Evolutionary conservation across 768 basidiomycete species (phyloP).

Genomic region (Hydnum rufescens): DNA sequence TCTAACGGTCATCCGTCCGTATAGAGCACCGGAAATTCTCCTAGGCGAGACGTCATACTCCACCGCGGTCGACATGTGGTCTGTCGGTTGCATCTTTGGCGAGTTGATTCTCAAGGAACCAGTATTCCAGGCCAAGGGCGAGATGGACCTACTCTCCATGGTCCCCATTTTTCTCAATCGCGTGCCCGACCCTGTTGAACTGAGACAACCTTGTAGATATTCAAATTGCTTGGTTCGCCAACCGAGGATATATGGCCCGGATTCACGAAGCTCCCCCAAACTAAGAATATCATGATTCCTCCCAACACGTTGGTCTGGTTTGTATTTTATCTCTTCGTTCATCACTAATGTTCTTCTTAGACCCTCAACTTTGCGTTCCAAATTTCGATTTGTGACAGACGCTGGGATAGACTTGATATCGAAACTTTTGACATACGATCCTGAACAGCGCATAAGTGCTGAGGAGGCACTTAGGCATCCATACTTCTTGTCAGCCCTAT

Average conservation of each 20-base stretch:
- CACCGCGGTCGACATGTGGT: constrained; percentile 96
- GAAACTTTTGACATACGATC: constrained; percentile 74
- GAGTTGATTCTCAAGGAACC: constrained; percentile 91
- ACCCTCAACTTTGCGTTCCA: constrained; percentile 48
- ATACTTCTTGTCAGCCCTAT: constrained; percentile 60
- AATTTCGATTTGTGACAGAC: constrained; percentile 66
- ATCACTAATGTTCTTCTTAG: neutral
- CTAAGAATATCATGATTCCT: constrained; percentile 59
- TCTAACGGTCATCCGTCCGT: constrained; percentile 1
- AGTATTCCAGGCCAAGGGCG: constrained; percentile 91
- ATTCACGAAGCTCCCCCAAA: constrained; percentile 55
- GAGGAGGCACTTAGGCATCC: constrained; percentile 80
- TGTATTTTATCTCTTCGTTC: neutral
- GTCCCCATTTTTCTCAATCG: constrained; percentile 12
- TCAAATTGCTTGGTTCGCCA: constrained; percentile 88
- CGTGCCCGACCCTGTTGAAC: neutral
- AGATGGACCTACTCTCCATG: constrained; percentile 80
- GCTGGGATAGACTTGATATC: constrained; percentile 73
- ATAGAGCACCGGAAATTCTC: constrained; percentile 84
- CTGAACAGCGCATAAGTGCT: constrained; percentile 65
- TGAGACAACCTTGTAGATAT: constrained; percentile 34
- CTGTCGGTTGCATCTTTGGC: constrained; percentile 95
- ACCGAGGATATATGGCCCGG: constrained; percentile 75
- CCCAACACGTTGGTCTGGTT: constrained; percentile 30
- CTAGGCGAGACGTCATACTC: constrained; percentile 86